These are phyloP conservation scores for Annulohypoxylon nitens DNA, from an alignment of 495 filamentous ascomycete genomes.

Conservation along the genomic window DNA sequence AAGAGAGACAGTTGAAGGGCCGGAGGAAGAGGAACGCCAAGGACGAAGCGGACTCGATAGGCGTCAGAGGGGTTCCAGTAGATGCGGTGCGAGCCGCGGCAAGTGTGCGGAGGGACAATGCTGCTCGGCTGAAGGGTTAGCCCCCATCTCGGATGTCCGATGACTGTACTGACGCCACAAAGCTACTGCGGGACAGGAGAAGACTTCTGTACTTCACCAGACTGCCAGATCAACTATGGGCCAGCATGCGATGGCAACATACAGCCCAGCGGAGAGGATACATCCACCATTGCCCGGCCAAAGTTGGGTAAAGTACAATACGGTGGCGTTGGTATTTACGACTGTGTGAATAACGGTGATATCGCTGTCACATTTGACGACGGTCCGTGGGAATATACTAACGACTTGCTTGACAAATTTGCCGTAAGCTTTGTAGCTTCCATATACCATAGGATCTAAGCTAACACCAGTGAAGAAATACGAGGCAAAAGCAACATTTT, in stretches of 20 bases:
- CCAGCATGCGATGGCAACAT: conserved; percentile 75
- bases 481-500: conserved; percentile 80
- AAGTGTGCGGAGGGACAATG: conserved; percentile 70
- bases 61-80: conserved; percentile 42
- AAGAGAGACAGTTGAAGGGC: conserved; percentile 22
- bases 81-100: conserved; percentile 59
- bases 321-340: conserved; percentile 72
- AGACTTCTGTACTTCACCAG: conserved; percentile 76
- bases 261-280: conserved; percentile 71
- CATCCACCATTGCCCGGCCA: conserved; percentile 68
- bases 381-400: conserved; percentile 78
- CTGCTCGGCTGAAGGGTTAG: conserved; percentile 73
- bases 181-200: conserved; percentile 71
- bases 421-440: conserved; percentile 45
- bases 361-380: conserved; percentile 86
- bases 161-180: conserved; percentile 52
- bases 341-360: conserved; percentile 71
- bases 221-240: conserved; percentile 77
- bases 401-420: conserved; percentile 76
- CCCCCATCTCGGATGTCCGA: conserved; percentile 1
- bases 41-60: conserved; percentile 42
- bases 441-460: not conserved
- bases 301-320: conserved; percentile 71
- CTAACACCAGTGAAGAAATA: conserved; percentile 61
- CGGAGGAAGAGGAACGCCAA: conserved; percentile 14